Conservation (phyloP, 2,329 filamentous ascomycete species). For the Diplodia corticola region DNA sequence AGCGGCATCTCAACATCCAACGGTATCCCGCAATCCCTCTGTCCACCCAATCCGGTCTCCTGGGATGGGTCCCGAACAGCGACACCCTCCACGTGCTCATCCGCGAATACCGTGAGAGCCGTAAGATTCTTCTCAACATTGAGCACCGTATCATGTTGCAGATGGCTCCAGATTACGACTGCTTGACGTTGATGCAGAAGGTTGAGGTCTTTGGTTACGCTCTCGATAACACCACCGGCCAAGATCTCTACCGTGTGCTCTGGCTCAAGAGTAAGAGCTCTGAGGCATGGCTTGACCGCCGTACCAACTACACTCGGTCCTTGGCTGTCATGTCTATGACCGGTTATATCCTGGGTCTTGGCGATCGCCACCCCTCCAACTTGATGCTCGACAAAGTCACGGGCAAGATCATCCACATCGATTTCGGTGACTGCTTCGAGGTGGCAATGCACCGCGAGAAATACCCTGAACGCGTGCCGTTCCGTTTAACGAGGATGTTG, state of each 20-base stretch:
- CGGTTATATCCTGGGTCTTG: slow-evolving; percentile 96
- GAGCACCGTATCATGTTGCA: slow-evolving; percentile 99
- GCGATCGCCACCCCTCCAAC: slow-evolving; percentile 96
- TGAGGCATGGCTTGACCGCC: slow-evolving; percentile 93
- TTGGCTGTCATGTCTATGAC: slow-evolving; percentile 99
- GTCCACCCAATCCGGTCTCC: slow-evolving; percentile 90
- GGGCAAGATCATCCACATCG: slow-evolving; percentile 96
- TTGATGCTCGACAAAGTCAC: slow-evolving; percentile 95
- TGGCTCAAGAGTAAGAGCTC: slow-evolving; percentile 99
- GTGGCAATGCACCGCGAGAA: slow-evolving; percentile 99
- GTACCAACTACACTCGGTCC: slow-evolving; percentile 98
- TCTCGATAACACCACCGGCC: slow-evolving; percentile 97
- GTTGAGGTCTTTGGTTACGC: slow-evolving; percentile 99
- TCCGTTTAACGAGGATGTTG: slow-evolving; percentile 97
- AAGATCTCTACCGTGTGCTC: slow-evolving; percentile 94
- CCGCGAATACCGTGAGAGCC: slow-evolving; percentile 92
- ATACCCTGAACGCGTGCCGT: slow-evolving; percentile 95
- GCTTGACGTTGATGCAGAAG: slow-evolving; percentile 98
- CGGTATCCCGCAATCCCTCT: slow-evolving; percentile 95
- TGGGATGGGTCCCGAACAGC: slow-evolving; percentile 97
- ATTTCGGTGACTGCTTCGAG: slow-evolving; percentile 99
- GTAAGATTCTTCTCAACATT: slow-evolving; percentile 97
- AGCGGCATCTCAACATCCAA: slow-evolving; percentile 94
- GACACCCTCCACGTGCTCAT: slow-evolving; percentile 97
- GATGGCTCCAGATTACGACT: slow-evolving; percentile 99